Percentiles rank a stretch among this genome's conserved stretches.
These are phyloP conservation scores for Xylaria longipes DNA, from an alignment of 495 filamentous ascomycete genomes.

Conservation along the genomic window DNA sequence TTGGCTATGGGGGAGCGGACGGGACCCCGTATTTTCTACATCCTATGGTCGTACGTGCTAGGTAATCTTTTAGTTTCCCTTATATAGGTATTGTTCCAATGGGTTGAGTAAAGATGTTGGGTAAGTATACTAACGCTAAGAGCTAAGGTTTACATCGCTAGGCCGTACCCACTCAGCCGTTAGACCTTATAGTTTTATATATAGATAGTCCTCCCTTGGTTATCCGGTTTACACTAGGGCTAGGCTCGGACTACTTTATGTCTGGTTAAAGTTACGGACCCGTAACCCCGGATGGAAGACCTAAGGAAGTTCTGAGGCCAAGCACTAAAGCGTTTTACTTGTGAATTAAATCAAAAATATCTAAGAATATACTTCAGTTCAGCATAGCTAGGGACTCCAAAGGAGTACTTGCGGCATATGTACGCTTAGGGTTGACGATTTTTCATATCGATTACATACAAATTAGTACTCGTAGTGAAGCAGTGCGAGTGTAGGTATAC, in stretches of 20 bases:
- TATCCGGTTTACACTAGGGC: neutral
- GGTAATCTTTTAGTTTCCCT: too few species aligned
- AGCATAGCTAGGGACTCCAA: too few species aligned
- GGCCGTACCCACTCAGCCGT: neutral
- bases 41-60: conserved; percentile 38
- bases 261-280: neutral
- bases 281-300: neutral
- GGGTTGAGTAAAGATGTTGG: neutral
- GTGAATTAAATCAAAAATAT: neutral
- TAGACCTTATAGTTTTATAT: neutral
- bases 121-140: neutral
- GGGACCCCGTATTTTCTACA: conserved; percentile 46
- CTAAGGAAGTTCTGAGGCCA: neutral
- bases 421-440: neutral
- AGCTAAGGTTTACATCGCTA: neutral
- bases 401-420: neutral
- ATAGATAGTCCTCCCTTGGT: neutral
- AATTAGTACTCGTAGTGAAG: too few species aligned
- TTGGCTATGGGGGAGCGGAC: conserved; percentile 52
- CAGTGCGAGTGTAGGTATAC: too few species aligned
- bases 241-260: neutral
- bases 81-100: too few species aligned
- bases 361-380: too few species aligned
- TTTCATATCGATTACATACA: too few species aligned
- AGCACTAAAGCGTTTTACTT: neutral